phyloP scores from a whole-genome alignment of 805 yeast species.

The Candida michaelii region DNA sequence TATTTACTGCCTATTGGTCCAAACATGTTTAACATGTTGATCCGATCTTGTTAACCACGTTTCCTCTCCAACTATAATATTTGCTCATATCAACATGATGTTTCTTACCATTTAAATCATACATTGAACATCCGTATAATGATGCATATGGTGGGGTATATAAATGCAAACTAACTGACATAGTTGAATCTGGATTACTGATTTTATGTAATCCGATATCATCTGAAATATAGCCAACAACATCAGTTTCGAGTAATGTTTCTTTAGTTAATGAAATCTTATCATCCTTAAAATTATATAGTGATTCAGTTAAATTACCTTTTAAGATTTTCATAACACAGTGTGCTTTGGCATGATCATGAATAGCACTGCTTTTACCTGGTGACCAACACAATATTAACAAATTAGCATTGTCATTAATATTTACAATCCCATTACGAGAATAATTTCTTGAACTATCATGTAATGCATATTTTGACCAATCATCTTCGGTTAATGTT shows the following conservation, averaged over 20 bases:
- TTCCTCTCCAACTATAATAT: constrained; percentile 63
- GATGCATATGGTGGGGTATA: constrained; percentile 79
- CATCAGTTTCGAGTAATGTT: constrained; percentile 34
- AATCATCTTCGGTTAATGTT: constrained; percentile 48
- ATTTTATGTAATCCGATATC: constrained; percentile 65
- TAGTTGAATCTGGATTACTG: constrained; percentile 42
- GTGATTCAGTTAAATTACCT: constrained; percentile 57
- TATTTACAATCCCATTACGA: constrained; percentile 72
- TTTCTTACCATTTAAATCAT: constrained; percentile 50
- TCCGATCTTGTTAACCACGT: constrained; percentile 12
- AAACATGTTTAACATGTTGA: constrained; percentile 8
- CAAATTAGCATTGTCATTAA: constrained; percentile 69
- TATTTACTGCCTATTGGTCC: too few relatives aligned
- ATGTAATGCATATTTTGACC: constrained; percentile 57
- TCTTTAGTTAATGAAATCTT: constrained; percentile 20
- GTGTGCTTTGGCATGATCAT: constrained; percentile 76
- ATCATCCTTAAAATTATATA: constrained; percentile 51
- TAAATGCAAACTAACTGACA: constrained; percentile 64
- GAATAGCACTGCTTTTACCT: constrained; percentile 60
- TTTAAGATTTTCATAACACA: constrained; percentile 69
- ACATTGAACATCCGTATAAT: constrained; percentile 52
- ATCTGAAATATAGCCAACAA: constrained; percentile 67
- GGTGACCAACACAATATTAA: constrained; percentile 73
- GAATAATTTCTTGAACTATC: constrained; percentile 53
- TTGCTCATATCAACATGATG: constrained; percentile 59